Percentiles rank a stretch among this genome's conserved stretches.
These are phyloP conservation scores for Streptanthus diversifolius DNA, from an alignment of 345 rosid species.

Conservation along the genomic window DNA sequence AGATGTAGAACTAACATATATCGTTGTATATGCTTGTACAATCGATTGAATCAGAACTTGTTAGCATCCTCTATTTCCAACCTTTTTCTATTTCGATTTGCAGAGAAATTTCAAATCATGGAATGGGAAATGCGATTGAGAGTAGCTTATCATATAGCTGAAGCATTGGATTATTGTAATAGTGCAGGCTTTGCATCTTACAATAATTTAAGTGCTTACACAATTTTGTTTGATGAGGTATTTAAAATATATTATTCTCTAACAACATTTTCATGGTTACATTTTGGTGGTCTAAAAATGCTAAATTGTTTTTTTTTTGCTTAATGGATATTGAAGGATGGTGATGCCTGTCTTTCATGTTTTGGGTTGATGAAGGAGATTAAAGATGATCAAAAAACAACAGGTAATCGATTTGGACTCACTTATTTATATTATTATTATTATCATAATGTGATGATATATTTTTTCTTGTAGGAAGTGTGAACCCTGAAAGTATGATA, in stretches of 20 bases:
- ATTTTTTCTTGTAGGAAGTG: constrained; percentile 53
- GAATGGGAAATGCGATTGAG: constrained; percentile 75
- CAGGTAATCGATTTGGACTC: constrained; percentile 42
- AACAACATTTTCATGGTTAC: not conserved
- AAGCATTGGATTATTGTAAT: constrained; percentile 74
- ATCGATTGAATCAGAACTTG: not conserved
- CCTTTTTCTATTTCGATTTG: constrained; percentile 11
- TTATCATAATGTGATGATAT: constrained; percentile 3
- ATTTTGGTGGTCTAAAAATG: not conserved
- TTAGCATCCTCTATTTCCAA: not conserved
- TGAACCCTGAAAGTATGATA: constrained; percentile 66
- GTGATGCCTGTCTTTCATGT: constrained; percentile 90
- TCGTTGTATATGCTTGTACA: not conserved
- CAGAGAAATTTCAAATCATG: constrained; percentile 79
- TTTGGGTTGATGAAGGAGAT: constrained; percentile 85
- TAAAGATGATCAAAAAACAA: constrained; percentile 58
- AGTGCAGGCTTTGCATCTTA: constrained; percentile 61
- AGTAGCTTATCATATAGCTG: constrained; percentile 69
- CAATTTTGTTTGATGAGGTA: constrained; percentile 91
- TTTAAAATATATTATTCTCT: not conserved
- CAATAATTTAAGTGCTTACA: constrained; percentile 74
- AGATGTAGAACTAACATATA: not conserved
- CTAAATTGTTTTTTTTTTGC: not conserved
- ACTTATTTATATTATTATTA: not conserved
- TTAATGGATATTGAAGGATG: constrained; percentile 46